These are phyloP conservation scores for Chlorencoelia australis DNA, from an alignment of 2,329 filamentous ascomycete genomes.

Conservation along the genomic window DNA sequence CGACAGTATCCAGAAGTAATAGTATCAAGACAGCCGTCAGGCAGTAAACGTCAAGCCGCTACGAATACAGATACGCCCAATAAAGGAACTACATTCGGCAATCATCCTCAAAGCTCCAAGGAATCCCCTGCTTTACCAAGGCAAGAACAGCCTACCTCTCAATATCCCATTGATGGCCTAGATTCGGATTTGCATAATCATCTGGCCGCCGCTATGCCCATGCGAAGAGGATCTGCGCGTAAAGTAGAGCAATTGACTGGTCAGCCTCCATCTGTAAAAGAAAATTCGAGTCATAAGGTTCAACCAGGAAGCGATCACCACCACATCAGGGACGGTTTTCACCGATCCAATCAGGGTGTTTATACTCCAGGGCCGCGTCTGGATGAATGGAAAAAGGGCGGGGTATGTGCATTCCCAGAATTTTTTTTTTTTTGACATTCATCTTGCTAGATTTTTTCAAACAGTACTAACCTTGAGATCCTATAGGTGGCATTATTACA, in stretches of 20 bases:
- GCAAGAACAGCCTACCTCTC: slow-evolving; percentile 2
- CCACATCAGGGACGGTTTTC: slow-evolving; percentile 23
- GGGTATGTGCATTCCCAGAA: no score
- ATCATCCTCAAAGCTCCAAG: slow-evolving; percentile 10
- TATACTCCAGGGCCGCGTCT: slow-evolving; percentile 53
- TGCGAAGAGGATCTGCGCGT: slow-evolving; percentile 19
- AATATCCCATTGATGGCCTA: not conserved
- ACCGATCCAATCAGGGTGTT: slow-evolving; percentile 32
- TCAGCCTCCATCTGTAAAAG: slow-evolving; percentile 8
- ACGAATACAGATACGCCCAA: slow-evolving; percentile 11
- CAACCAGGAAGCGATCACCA: slow-evolving; percentile 17
- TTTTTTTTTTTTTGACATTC: no score
- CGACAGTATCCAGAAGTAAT: slow-evolving; percentile 28
- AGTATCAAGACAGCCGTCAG: no score
- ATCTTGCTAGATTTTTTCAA: no score
- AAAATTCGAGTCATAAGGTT: slow-evolving; percentile 17
- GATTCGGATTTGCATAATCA: slow-evolving; percentile 7
- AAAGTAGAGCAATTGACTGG: slow-evolving; percentile 25
- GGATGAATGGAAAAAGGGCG: slow-evolving; percentile 64
- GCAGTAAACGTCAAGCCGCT: no score
- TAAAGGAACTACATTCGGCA: slow-evolving; percentile 13
- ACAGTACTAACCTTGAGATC: no score
- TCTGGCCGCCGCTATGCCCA: slow-evolving; percentile 15
- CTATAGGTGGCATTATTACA: slow-evolving; percentile 53
- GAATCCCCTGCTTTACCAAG: slow-evolving; percentile 14